phyloP scores from a whole-genome alignment of 208 protist genomes.

The Porcisia hertigi region DNA sequence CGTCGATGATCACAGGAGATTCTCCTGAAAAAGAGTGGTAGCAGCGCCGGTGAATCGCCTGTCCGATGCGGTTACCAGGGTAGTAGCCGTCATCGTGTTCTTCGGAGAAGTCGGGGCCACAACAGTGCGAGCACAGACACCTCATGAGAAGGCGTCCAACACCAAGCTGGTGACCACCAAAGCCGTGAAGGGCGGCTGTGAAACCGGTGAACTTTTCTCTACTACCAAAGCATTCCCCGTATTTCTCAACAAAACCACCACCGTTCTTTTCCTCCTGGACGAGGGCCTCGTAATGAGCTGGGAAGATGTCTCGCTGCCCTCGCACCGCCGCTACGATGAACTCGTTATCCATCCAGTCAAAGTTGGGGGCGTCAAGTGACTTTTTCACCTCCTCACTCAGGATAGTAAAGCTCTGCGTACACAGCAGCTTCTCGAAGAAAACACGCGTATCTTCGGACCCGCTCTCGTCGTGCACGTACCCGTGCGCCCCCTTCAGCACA shows the following conservation, averaged over 20 bases:
- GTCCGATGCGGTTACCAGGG: slow-evolving; percentile 19
- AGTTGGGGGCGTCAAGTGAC: slow-evolving; percentile 40
- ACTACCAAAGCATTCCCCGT: slow-evolving; percentile 73
- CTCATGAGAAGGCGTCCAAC: slow-evolving; percentile 27
- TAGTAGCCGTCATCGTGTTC: slow-evolving; percentile 24
- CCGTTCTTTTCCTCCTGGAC: slow-evolving; percentile 62
- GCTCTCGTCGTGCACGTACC: slow-evolving; percentile 31
- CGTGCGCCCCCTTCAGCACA: slow-evolving; percentile 38
- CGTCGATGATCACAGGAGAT: slow-evolving; percentile 23
- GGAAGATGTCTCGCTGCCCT: slow-evolving; percentile 48
- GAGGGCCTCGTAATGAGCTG: slow-evolving; percentile 51
- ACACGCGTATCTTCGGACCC: slow-evolving; percentile 12
- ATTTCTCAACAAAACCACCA: slow-evolving; percentile 55
- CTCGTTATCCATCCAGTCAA: slow-evolving; percentile 83
- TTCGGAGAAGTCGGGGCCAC: slow-evolving; percentile 12
- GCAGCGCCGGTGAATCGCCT: slow-evolving; percentile 20
- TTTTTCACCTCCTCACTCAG: slow-evolving; percentile 61
- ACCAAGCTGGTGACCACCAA: slow-evolving; percentile 58
- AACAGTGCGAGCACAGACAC: slow-evolving; percentile 33
- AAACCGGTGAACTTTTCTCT: slow-evolving; percentile 57
- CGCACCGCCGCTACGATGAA: slow-evolving; percentile 83
- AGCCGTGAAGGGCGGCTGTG: slow-evolving; percentile 70
- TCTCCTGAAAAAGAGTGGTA: slow-evolving; percentile 5
- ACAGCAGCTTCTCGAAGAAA: slow-evolving; percentile 66
- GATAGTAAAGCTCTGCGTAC: slow-evolving; percentile 67